Percentiles rank a stretch among this genome's conserved stretches.
Conservation (phyloP, 2,329 filamentous ascomycete species). For the Cercospora canescens region DNA sequence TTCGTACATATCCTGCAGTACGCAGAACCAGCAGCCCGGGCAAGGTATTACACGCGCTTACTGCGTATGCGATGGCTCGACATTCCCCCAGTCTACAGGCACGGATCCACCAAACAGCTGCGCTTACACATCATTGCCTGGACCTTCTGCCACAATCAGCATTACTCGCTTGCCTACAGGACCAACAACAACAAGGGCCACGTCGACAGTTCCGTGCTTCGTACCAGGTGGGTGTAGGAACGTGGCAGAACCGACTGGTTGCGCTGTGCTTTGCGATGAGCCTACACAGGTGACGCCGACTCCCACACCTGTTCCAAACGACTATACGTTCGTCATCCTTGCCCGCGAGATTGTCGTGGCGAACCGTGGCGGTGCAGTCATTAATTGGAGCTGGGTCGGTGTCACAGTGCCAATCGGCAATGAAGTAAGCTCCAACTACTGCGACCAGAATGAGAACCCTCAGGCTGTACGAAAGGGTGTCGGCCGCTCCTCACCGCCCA, state of each 20-base stretch:
- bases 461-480: background rate
- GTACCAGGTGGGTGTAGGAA: too few species aligned
- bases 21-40: background rate
- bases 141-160: background rate
- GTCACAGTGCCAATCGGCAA: background rate
- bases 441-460: background rate
- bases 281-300: background rate
- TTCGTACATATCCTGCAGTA: slow-evolving; percentile 1
- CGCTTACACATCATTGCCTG: background rate
- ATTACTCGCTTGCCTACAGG: background rate
- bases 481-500: background rate
- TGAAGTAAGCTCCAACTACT: background rate
- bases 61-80: background rate
- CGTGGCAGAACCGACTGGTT: too few species aligned
- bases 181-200: background rate
- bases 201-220: background rate
- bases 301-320: background rate
- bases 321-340: background rate
- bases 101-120: slow-evolving; percentile 1
- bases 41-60: background rate
- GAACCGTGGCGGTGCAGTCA: background rate
- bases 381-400: background rate
- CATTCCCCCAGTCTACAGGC: background rate
- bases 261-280: too few species aligned
- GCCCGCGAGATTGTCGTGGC: background rate